Base-by-base conservation (phyloP, 345 rosid species). In the Gossypium rotundifolium region DNA sequence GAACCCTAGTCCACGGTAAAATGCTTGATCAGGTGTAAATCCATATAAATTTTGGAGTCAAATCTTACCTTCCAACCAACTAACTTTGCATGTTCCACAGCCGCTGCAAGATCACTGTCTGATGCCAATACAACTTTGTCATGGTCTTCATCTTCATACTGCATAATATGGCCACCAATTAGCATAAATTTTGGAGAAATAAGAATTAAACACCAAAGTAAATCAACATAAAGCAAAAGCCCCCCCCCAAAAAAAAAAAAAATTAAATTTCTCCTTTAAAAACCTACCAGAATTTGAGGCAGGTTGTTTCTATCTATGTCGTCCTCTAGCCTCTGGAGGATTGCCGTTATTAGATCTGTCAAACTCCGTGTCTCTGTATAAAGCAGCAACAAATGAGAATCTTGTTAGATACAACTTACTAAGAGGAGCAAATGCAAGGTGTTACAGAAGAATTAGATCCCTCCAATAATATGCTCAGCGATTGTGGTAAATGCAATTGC, bases 111-210 rank as follows among this genome's bases (percentile, higher is more conserved):
- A 77, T 96, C 99, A 71, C 80, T 77, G 58, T 96, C 99, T 48
- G 97, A 89, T 74, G 91, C 91, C 79, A 96, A 80, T 72, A 93
- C 87, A 76, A 93, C 97, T 88, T 91, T 91, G 83, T 96, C 99
- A 27, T 76, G 90, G 81, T 96, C 99, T 75, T 91, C 99, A 61
- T 96, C 99, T 84, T 96, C 99, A 73, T 96, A 93, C 99, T 96
- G 78, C 57, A 78, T 18, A 79, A 38, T 33, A 57, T 12, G 12
- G 59, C 57, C 67, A 78, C 62, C 38, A 63, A 69, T 67, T 68
- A 81, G 81, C 53, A 78, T 11, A 62, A 55, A 40, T 18, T 53
- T 59, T 22, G 38, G 63, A 59, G 63, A 58, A 11, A 11, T 44
- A 22, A 25, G 67, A 54, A 17, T 66, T 75, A 49, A 25, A 51